Evolutionary conservation across 495 filamentous ascomycete genomes (phyloP).

Genomic region (Aspergillus ostianus): DNA sequence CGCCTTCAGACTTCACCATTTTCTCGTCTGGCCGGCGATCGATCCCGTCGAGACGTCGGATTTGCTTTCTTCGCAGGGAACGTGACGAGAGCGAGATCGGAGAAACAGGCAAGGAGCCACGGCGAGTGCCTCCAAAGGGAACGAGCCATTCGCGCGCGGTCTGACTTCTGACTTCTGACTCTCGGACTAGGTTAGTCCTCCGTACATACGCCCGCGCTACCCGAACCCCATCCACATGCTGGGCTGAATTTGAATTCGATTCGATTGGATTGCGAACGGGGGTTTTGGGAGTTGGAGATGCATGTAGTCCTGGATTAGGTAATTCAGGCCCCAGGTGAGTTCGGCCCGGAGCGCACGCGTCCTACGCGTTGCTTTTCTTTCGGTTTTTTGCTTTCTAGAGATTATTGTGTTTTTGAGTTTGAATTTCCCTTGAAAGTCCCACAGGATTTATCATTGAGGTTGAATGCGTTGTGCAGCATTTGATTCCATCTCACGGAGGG

Average conservation of each 20-base stretch:
- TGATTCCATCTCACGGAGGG: too few species aligned
- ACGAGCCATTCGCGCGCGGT: too few species aligned
- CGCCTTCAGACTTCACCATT: neutral
- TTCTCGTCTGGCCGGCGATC: constrained; percentile 8
- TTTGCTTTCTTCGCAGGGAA: constrained; percentile 6
- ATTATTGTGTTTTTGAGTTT: constrained; percentile 6
- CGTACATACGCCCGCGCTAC: constrained; percentile 19
- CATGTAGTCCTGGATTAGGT: neutral
- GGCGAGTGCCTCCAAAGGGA: too few species aligned
- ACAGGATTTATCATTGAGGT: neutral
- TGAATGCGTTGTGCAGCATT: too few species aligned
- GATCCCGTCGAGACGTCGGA: neutral
- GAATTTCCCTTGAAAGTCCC: neutral
- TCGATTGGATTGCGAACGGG: constrained; percentile 5
- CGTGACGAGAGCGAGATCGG: neutral
- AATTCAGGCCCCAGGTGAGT: neutral
- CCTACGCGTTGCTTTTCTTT: constrained; percentile 4
- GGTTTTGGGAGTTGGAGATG: constrained; percentile 1
- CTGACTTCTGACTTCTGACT: too few species aligned
- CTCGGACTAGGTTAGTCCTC: constrained; percentile 8
- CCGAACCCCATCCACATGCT: constrained; percentile 16
- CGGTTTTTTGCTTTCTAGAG: neutral
- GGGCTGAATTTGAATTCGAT: neutral
- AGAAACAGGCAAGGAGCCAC: neutral
- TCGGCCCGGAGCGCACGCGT: neutral